phyloP scores from a whole-genome alignment of 345 rosid genomes.

The Gossypioides kirkii region DNA sequence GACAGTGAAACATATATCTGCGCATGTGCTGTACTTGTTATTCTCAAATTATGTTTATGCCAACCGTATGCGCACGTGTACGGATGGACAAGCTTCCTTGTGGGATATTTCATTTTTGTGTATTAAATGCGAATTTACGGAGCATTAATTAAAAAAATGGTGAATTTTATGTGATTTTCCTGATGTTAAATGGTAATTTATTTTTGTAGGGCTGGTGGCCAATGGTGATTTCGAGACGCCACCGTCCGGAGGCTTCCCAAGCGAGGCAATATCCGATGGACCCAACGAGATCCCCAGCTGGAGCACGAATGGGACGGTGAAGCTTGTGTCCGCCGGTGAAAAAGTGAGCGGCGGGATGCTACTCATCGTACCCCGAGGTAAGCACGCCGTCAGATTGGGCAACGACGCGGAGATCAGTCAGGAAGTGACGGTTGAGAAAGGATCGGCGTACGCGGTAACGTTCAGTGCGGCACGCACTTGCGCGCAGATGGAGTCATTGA shows the following conservation, averaged over 20 bases:
- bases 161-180: background rate
- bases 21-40: background rate
- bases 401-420: conserved; percentile 95
- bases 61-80: background rate
- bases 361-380: conserved; percentile 83
- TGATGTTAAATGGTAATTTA: background rate
- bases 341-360: conserved; percentile 99
- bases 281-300: conserved; percentile 61
- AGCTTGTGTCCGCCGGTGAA: conserved; percentile 74
- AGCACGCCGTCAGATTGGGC: conserved; percentile 78
- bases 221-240: conserved; percentile 83
- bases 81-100: background rate
- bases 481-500: conserved; percentile 87
- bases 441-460: conserved; percentile 70
- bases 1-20: background rate
- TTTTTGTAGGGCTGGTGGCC: conserved; percentile 46
- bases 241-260: conserved; percentile 64
- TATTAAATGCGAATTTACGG: background rate
- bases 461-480: conserved; percentile 99
- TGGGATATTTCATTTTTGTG: background rate
- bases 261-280: conserved; percentile 46
- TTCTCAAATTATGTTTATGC: background rate
- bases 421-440: conserved; percentile 79
- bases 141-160: background rate
- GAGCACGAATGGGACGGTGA: conserved; percentile 65